Evolutionary conservation across 2,329 filamentous ascomycete genomes (phyloP).

Genomic region (Penicillium expansum): DNA sequence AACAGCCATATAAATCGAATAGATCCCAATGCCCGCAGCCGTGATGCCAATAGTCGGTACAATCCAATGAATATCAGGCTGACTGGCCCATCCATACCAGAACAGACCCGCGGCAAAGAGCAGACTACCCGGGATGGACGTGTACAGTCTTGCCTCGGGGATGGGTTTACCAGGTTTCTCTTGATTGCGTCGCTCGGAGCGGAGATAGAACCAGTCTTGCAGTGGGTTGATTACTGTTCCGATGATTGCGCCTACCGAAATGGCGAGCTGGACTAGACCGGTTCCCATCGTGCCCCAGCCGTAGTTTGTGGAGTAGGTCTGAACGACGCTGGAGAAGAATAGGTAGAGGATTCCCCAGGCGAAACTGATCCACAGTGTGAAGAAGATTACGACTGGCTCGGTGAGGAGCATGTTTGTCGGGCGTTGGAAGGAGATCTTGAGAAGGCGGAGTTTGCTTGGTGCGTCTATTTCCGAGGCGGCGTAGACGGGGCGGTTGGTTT

Average conservation of each 20-base stretch:
- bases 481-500: slow-evolving; percentile 33
- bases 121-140: slow-evolving; percentile 42
- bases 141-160: slow-evolving; percentile 45
- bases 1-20: slow-evolving; percentile 48
- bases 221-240: slow-evolving; percentile 42
- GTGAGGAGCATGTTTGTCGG: slow-evolving; percentile 42
- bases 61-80: slow-evolving; percentile 33
- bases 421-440: slow-evolving; percentile 42
- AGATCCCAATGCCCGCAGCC: slow-evolving; percentile 43
- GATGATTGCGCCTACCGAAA: slow-evolving; percentile 44
- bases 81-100: slow-evolving; percentile 38
- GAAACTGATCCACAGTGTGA: slow-evolving; percentile 47
- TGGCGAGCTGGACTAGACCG: slow-evolving; percentile 41
- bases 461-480: slow-evolving; percentile 24
- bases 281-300: slow-evolving; percentile 36
- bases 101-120: slow-evolving; percentile 37
- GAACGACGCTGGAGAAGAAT: slow-evolving; percentile 43
- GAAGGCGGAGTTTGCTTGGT: slow-evolving; percentile 18
- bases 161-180: slow-evolving; percentile 42
- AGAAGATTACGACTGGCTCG: slow-evolving; percentile 44
- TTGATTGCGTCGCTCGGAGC: slow-evolving; percentile 25
- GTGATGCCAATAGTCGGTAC: slow-evolving; percentile 34
- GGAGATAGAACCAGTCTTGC: slow-evolving; percentile 34
- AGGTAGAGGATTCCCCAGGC: slow-evolving; percentile 47
- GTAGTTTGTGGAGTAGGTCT: slow-evolving; percentile 42